These are phyloP conservation scores for Mycena latifolia DNA, from an alignment of 768 basidiomycete genomes.

Conservation along the genomic window DNA sequence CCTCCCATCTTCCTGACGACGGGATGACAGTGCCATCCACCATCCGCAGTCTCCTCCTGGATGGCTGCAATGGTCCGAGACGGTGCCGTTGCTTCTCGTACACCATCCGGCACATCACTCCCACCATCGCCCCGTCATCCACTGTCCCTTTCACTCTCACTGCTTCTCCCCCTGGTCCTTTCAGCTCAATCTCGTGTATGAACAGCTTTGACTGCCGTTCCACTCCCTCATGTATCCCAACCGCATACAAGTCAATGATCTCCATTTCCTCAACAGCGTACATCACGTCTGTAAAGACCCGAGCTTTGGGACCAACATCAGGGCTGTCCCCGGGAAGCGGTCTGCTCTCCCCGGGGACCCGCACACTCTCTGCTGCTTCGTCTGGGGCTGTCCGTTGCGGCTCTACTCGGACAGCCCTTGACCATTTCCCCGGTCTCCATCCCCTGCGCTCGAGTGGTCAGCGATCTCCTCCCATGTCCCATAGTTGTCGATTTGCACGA, in stretches of 20 bases:
- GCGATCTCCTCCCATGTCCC: background rate
- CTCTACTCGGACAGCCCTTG: constrained; percentile 14
- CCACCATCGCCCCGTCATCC: constrained; percentile 37
- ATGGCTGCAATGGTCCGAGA: background rate
- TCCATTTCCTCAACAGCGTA: constrained; percentile 1
- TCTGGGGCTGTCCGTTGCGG: constrained; percentile 19
- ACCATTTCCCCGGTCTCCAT: constrained; percentile 9
- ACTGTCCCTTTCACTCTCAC: constrained; percentile 19
- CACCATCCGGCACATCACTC: constrained; percentile 24
- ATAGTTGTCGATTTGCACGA: constrained; percentile 8
- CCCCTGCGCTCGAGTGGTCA: too few relatives aligned
- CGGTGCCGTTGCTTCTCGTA: constrained; percentile 3
- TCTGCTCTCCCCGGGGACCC: constrained; percentile 11
- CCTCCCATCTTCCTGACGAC: constrained; percentile 39
- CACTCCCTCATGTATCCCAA: constrained; percentile 3
- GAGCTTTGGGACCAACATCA: constrained; percentile 1
- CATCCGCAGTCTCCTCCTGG: constrained; percentile 42
- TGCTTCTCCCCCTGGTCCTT: constrained; percentile 33
- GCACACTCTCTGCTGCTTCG: background rate
- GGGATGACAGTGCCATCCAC: constrained; percentile 45
- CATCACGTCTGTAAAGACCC: constrained; percentile 1
- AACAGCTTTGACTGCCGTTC: constrained; percentile 10
- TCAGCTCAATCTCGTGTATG: constrained; percentile 19
- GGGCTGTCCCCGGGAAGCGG: constrained; percentile 14
- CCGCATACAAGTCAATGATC: constrained; percentile 19